Conservation (phyloP, 306 rosid species). For the Prunus salicina region DNA sequence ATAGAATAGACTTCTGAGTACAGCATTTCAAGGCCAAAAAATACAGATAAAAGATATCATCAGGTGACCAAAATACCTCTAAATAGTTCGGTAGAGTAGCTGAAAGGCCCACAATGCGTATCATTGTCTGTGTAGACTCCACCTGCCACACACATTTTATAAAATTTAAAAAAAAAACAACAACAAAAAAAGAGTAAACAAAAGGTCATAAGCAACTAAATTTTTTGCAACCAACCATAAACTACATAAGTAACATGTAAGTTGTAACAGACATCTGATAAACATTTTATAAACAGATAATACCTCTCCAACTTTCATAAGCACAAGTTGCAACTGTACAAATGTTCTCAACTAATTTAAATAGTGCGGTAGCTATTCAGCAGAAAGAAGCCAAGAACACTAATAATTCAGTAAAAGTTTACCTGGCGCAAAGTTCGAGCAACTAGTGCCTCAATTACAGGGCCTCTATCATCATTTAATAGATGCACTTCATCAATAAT, state of each 20-base stretch:
- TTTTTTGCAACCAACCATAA: neutral
- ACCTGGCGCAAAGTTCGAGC: constrained; percentile 98
- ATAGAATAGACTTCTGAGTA: constrained; percentile 23
- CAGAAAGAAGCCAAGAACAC: constrained; percentile 11
- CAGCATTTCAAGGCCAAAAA: constrained; percentile 21
- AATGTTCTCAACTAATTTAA: constrained; percentile 11
- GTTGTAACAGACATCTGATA: neutral
- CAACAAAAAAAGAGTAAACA: neutral
- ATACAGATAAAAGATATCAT: constrained; percentile 18
- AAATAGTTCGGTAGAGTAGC: constrained; percentile 95
- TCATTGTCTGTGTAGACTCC: constrained; percentile 93
- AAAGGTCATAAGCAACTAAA: neutral
- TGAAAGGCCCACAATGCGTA: constrained; percentile 97
- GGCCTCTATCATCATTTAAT: constrained; percentile 96
- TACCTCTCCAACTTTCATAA: neutral
- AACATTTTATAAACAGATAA: neutral
- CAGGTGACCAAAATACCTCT: constrained; percentile 58
- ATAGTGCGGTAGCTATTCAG: neutral
- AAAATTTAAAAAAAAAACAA: neutral
- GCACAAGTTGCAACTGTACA: neutral
- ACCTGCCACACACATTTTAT: constrained; percentile 46
- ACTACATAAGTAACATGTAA: neutral
- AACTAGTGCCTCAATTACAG: constrained; percentile 95
- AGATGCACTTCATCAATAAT: constrained; percentile 98
- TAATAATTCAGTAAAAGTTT: constrained; percentile 19